phyloP scores from a whole-genome alignment of 257 asterid genomes.

The Solanum chmielewskii region DNA sequence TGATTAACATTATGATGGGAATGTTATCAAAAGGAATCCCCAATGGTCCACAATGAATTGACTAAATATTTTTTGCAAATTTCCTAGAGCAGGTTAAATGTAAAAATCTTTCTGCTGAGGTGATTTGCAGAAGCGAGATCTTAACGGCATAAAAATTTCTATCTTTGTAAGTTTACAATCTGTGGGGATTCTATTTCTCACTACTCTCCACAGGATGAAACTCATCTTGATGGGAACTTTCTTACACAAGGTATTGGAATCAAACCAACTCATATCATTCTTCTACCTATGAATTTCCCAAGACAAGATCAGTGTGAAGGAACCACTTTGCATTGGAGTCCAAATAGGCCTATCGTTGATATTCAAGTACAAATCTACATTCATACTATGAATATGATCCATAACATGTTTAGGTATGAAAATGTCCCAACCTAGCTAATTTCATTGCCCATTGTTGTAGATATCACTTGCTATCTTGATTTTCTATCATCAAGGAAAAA shows the following conservation, averaged over 20 bases:
- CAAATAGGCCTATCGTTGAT: background rate
- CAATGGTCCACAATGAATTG: background rate
- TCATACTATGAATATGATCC: no score
- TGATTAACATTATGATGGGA: no score
- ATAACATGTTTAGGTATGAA: no score
- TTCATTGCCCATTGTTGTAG: no score
- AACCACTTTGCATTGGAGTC: background rate
- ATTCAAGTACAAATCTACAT: no score
- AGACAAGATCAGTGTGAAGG: background rate
- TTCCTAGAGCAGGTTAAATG: background rate
- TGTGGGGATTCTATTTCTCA: background rate
- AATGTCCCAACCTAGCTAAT: no score
- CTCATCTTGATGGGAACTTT: background rate
- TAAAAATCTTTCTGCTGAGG: background rate
- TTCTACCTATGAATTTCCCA: background rate
- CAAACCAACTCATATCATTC: no score
- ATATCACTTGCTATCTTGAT: no score
- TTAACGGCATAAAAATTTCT: background rate
- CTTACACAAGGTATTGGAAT: background rate
- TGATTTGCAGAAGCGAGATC: background rate
- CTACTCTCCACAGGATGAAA: background rate
- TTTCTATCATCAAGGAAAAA: no score
- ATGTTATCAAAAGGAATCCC: background rate
- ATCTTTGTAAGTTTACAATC: no score
- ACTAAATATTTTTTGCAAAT: background rate